These are phyloP conservation scores for Penicillium brasilianum DNA, from an alignment of 2,329 filamentous ascomycete genomes.

Conservation along the genomic window DNA sequence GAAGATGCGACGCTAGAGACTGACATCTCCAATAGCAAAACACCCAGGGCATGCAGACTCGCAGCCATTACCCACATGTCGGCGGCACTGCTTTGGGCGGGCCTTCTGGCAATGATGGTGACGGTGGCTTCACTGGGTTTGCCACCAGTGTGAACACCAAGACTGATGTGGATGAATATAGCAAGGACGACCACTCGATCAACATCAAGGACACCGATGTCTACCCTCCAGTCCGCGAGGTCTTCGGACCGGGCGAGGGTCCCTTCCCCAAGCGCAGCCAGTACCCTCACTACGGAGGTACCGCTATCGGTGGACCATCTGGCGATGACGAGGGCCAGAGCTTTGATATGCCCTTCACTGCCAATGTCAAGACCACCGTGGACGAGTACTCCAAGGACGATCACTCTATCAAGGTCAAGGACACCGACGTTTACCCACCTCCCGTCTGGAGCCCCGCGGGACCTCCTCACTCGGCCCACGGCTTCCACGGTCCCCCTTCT, in stretches of 20 bases:
- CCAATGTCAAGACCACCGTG: conserved; percentile 24
- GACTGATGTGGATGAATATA: conserved; percentile 23
- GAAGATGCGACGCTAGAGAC: neutral
- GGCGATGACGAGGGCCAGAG: conserved; percentile 31
- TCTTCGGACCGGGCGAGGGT: conserved; percentile 19
- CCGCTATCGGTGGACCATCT: conserved; percentile 28
- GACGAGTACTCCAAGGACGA: conserved; percentile 28
- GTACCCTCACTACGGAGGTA: conserved; percentile 22
- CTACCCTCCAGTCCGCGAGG: conserved; percentile 16
- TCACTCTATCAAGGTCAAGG: conserved; percentile 27
- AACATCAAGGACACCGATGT: conserved; percentile 27
- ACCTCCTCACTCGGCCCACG: conserved; percentile 7
- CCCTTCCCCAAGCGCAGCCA: conserved; percentile 25
- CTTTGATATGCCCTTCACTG: conserved; percentile 31
- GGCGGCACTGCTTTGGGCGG: conserved; percentile 31
- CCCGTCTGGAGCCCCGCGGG: conserved; percentile 5
- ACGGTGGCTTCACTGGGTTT: conserved; percentile 21
- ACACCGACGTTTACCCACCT: conserved; percentile 22
- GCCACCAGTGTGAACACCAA: conserved; percentile 21
- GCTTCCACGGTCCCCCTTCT: neutral
- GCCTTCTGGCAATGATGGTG: conserved; percentile 25
- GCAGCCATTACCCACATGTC: conserved; percentile 9
- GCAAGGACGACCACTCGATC: conserved; percentile 31
- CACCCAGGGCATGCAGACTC: conserved; percentile 14
- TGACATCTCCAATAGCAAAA: neutral